Percentiles rank a stretch among this genome's conserved stretches.
Conservation (phyloP, 345 rosid genomes). For the Camelina hispida region DNA sequence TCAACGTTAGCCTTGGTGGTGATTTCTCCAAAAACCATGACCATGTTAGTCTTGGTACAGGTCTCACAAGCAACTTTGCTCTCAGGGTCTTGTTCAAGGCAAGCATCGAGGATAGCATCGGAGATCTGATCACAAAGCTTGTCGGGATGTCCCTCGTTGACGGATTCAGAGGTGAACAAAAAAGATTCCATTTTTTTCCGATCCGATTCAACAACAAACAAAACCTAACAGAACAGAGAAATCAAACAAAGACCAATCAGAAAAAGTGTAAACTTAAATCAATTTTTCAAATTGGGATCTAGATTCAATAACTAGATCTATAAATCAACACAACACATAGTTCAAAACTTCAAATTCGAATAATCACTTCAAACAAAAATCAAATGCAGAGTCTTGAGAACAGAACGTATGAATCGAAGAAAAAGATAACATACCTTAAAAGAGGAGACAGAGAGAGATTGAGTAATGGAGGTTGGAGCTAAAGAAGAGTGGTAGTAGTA, state of each 20-base stretch:
- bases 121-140: slow-evolving; percentile 82
- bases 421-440: slow-evolving; percentile 23
- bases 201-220: slow-evolving; percentile 5
- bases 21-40: slow-evolving; percentile 79
- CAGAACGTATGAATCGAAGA: background rate
- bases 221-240: background rate
- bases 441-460: slow-evolving; percentile 9
- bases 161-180: slow-evolving; percentile 75
- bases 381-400: slow-evolving; percentile 7
- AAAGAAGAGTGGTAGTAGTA: background rate
- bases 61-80: slow-evolving; percentile 85
- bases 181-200: slow-evolving; percentile 67
- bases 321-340: background rate
- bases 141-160: slow-evolving; percentile 83
- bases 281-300: background rate
- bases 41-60: slow-evolving; percentile 81
- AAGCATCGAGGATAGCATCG: slow-evolving; percentile 72
- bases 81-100: slow-evolving; percentile 68
- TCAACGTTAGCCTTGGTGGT: slow-evolving; percentile 71
- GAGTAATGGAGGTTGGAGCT: slow-evolving; percentile 5
- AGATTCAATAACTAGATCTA: slow-evolving; percentile 25
- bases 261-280: background rate
- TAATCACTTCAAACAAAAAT: background rate
- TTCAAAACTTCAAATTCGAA: slow-evolving; percentile 1
- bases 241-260: background rate